A percentile compares a stretch with the other conserved stretches of the same genome.
Evolutionary conservation across 176 grass and related monocot species (phyloP).

Genomic region (Metroxylon sagu): DNA sequence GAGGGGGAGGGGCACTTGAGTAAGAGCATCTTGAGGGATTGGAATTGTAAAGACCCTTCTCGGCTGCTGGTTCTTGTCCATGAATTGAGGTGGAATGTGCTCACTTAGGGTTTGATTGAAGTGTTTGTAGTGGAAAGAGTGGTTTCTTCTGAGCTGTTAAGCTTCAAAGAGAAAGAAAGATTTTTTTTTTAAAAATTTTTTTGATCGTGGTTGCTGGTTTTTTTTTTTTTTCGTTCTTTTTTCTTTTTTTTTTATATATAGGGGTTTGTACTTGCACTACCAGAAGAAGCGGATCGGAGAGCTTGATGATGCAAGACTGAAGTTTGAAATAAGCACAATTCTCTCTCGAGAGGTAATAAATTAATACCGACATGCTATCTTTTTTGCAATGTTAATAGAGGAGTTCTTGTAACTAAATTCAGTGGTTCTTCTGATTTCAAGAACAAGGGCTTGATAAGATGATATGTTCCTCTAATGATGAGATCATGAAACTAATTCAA

Average conservation of each 20-base stretch:
- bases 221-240: not conserved
- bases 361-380: too few relatives aligned
- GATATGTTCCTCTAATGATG: too few relatives aligned
- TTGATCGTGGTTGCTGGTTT: conserved; percentile 3
- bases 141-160: too few relatives aligned
- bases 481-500: too few relatives aligned
- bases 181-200: too few relatives aligned
- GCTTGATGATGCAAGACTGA: conserved; percentile 71
- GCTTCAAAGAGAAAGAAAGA: too few relatives aligned
- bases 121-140: not conserved
- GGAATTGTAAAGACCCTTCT: conserved; percentile 46
- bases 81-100: conserved; percentile 38
- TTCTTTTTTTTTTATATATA: conserved; percentile 10
- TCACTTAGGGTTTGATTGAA: too few relatives aligned
- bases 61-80: conserved; percentile 49
- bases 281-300: conserved; percentile 59
- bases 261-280: conserved; percentile 65
- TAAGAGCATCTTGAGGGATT: conserved; percentile 48
- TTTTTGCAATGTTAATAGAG: too few relatives aligned
- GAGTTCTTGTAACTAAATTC: too few relatives aligned
- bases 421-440: too few relatives aligned
- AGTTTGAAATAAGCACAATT: conserved; percentile 88
- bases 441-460: too few relatives aligned
- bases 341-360: conserved; percentile 66
- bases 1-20: conserved; percentile 18